Conservation (phyloP, 345 rosid genomes). For the Salix udensis region DNA sequence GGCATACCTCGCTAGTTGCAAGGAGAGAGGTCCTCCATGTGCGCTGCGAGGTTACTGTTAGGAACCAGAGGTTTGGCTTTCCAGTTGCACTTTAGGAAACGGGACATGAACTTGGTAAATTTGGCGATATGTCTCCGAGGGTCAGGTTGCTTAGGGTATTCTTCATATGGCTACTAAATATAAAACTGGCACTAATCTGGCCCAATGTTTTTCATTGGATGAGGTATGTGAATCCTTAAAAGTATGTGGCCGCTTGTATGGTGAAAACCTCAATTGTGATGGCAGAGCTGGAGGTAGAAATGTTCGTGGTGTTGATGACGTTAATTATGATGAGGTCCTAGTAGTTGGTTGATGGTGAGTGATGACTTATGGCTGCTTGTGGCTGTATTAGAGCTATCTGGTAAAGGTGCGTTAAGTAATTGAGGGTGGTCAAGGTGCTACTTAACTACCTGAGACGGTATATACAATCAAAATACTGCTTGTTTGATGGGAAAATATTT, state of each 20-base stretch:
- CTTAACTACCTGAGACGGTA: not conserved
- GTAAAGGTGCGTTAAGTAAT: not conserved
- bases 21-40: not conserved
- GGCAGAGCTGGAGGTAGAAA: not conserved
- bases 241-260: not conserved
- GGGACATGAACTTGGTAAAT: not conserved
- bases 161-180: not conserved
- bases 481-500: not conserved
- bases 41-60: not conserved
- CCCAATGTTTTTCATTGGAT: not conserved
- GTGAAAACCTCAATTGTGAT: not conserved
- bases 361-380: not conserved
- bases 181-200: not conserved
- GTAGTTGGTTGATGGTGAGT: not conserved
- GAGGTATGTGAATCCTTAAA: not conserved
- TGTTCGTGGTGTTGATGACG: not conserved
- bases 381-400: not conserved
- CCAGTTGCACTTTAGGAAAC: not conserved
- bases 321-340: not conserved
- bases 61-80: not conserved
- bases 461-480: not conserved
- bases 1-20: not conserved
- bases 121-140: not conserved
- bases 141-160: not conserved
- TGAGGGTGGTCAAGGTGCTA: not conserved